Conservation (phyloP, 331 rosid genomes). For the Malus hybrid region DNA sequence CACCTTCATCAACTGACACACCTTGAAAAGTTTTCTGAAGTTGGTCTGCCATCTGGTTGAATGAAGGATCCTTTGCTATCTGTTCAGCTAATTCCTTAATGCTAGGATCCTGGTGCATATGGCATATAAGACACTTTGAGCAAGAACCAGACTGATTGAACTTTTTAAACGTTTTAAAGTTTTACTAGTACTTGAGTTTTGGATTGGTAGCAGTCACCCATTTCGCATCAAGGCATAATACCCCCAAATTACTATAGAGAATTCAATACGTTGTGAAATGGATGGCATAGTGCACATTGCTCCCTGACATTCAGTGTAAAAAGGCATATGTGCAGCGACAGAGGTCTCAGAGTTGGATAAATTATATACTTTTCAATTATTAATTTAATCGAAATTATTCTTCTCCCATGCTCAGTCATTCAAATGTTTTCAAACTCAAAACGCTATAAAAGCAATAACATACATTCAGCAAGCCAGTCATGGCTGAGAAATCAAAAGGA, state of each 20-base stretch:
- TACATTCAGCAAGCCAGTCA: slow-evolving; percentile 96
- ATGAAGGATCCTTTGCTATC: slow-evolving; percentile 93
- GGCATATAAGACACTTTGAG: slow-evolving; percentile 9
- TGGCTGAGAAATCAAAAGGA: slow-evolving; percentile 93
- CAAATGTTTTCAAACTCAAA: neutral
- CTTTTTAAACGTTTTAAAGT: neutral
- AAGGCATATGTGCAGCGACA: neutral
- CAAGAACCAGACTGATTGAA: neutral
- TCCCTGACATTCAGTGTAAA: neutral
- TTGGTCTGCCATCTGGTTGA: slow-evolving; percentile 97
- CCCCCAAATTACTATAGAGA: neutral
- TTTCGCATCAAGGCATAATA: neutral
- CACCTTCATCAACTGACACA: slow-evolving; percentile 42
- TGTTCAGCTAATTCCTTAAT: slow-evolving; percentile 95
- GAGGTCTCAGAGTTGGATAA: neutral
- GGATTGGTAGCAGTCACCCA: neutral
- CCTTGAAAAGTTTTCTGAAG: slow-evolving; percentile 84
- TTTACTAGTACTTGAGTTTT: neutral
- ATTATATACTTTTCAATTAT: neutral
- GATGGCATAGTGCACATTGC: neutral
- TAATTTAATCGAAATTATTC: neutral
- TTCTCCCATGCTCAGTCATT: neutral
- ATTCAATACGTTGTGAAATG: neutral
- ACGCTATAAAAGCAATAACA: neutral
- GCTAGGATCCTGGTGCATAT: slow-evolving; percentile 78